Evolutionary conservation across 805 yeast species (phyloP), one percentile per base, ranked within the genome.

Genomic region (Saccharomycopsis capsularis): DNA sequence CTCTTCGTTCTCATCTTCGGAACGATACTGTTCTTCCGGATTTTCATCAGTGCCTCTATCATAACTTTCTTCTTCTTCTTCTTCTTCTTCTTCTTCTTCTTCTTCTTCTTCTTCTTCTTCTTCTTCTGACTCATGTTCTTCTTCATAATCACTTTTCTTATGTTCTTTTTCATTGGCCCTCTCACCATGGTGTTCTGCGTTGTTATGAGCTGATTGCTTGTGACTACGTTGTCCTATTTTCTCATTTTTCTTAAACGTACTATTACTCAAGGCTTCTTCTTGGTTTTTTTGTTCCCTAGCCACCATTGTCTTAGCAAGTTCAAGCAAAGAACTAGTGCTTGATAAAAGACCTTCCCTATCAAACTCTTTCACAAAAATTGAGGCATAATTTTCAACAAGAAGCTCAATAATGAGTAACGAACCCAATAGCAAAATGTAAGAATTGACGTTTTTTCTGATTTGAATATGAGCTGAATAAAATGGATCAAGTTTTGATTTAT

Each of bases 311-410:
- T 27, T 27, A 7, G 13, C 13, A 7, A 27, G 13, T 7, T 27
- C 32, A n/a, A n/a, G n/a, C n/a, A n/a, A n/a, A n/a, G n/a, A n/a
- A n/a, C n/a, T n/a, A n/a, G n/a, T n/a, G n/a, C n/a, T n/a, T n/a
- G n/a, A n/a, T n/a, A n/a, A n/a, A n/a, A n/a, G n/a, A 0, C 96
- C 96, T 57, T 87, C 95, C 48, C 85, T 73, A 56, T 76, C 82
- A 53, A 87, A 76, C 6, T 68, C 70, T 0, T 61, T 57, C 4
- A 79, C 58, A 48, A 75, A 80, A 1, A 62, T 51, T 1, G 63
- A 65, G 0, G 81, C 73, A 16, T 73, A 64, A 40, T 71, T 69
- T 4, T 62, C 61, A 0, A 78, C 63, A 44, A 85, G 60, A 2
- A 62, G 52, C 6, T 69, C 65, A 1, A 79, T 67, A 13, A 82